Conservation (phyloP, 371 early-diverging fungal species). For the Syncephalastrum sp. region DNA sequence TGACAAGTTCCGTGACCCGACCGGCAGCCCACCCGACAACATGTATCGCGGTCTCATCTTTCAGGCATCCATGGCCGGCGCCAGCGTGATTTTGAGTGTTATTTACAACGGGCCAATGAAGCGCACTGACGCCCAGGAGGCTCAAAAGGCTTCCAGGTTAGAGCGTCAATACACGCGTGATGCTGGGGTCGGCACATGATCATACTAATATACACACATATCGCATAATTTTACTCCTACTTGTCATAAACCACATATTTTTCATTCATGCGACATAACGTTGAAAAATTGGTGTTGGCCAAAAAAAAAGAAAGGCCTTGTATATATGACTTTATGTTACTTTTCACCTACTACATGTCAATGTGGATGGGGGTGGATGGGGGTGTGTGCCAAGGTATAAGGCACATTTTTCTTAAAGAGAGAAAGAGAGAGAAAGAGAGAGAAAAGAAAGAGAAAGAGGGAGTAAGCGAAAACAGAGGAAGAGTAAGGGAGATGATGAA, state of each 20-base stretch:
- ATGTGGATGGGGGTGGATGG: too few species aligned
- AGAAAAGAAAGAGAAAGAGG: constrained; percentile 3
- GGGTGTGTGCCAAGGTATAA: background rate
- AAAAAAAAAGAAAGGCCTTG: constrained; percentile 1
- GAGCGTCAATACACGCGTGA: too few species aligned
- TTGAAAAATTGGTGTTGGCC: background rate
- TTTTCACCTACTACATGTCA: too few species aligned
- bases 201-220: too few species aligned
- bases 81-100: constrained; percentile 28
- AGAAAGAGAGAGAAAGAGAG: background rate
- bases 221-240: too few species aligned
- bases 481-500: background rate
- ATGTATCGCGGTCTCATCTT: constrained; percentile 35
- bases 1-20: constrained; percentile 35
- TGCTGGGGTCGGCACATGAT: too few species aligned
- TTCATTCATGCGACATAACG: too few species aligned
- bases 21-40: constrained; percentile 34
- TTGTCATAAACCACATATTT: too few species aligned
- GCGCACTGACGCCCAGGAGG: constrained; percentile 9
- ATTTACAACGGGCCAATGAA: constrained; percentile 38
- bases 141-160: too few species aligned
- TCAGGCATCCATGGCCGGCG: constrained; percentile 33
- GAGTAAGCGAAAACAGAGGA: background rate
- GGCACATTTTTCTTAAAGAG: background rate
- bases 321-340: background rate